Percentiles rank a stretch among this genome's conserved stretches.
Evolutionary conservation across 495 filamentous ascomycete genomes (phyloP).

Genomic region (Lentithecium fluviatile): DNA sequence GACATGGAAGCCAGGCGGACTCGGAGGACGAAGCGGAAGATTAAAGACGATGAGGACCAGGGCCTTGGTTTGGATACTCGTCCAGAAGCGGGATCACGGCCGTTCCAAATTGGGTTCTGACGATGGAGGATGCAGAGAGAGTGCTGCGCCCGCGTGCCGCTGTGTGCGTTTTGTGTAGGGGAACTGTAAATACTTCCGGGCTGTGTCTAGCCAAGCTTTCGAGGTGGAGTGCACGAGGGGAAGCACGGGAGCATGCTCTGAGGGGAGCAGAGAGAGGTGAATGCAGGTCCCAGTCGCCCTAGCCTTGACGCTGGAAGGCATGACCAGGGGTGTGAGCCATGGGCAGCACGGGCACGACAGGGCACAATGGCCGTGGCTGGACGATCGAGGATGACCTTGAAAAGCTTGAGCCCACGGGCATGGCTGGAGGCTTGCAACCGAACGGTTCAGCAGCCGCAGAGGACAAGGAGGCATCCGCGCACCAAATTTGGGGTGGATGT

Average conservation of each 20-base stretch:
- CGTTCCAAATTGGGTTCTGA: slow-evolving; percentile 35
- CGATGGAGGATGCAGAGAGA: slow-evolving; percentile 17
- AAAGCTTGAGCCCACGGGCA: slow-evolving; percentile 33
- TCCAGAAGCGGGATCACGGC: slow-evolving; percentile 18
- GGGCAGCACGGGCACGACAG: neutral
- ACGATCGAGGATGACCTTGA: slow-evolving; percentile 16
- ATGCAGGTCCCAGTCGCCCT: slow-evolving; percentile 26
- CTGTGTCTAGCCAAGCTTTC: slow-evolving; percentile 28
- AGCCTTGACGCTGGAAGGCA: neutral
- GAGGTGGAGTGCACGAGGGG: neutral
- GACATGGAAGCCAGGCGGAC: slow-evolving; percentile 27
- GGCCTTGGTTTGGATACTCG: slow-evolving; percentile 13
- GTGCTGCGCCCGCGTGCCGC: slow-evolving; percentile 28
- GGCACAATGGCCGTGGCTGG: slow-evolving; percentile 20
- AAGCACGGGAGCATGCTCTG: neutral
- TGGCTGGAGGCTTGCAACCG: slow-evolving; percentile 32
- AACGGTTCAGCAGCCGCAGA: slow-evolving; percentile 35
- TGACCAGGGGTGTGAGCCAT: too few relatives aligned
- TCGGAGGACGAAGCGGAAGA: slow-evolving; percentile 24
- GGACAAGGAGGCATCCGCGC: slow-evolving; percentile 14
- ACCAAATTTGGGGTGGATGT: slow-evolving; percentile 23
- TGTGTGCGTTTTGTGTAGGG: neutral
- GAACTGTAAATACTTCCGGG: slow-evolving; percentile 28
- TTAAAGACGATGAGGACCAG: slow-evolving; percentile 26
- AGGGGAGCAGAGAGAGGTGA: slow-evolving; percentile 20